phyloP scores from a whole-genome alignment of 202 grass and related monocot species.

The Carex sylvatica region DNA sequence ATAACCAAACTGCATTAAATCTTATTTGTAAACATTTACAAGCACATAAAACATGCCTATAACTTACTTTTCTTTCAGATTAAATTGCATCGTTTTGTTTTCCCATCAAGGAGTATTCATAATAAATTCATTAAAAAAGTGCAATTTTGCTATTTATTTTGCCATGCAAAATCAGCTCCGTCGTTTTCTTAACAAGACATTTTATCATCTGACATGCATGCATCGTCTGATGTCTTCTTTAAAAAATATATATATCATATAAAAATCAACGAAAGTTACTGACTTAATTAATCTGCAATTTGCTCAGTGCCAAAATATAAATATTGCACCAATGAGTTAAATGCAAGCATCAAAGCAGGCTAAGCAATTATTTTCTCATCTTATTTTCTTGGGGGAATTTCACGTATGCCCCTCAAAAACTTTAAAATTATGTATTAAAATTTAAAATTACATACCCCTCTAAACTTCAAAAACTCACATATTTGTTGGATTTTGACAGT shows the following conservation, averaged over 20 bases:
- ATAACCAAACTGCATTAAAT: neutral
- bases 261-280: neutral
- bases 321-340: no score
- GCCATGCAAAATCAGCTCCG: neutral
- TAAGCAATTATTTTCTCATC: neutral
- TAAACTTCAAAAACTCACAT: no score
- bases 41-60: neutral
- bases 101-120: no score
- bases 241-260: neutral
- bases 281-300: neutral
- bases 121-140: no score
- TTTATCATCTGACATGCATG: slow-evolving; percentile 4
- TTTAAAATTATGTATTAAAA: no score
- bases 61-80: no score
- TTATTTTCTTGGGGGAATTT: neutral
- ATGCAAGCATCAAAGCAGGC: no score
- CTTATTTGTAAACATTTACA: neutral
- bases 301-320: neutral
- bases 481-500: no score
- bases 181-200: neutral
- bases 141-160: no score
- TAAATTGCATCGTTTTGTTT: no score
- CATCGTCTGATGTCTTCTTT: neutral
- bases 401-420: no score
- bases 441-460: no score